phyloP scores from a whole-genome alignment of 352 stramenopile species.

The Blastocystis sp. region DNA sequence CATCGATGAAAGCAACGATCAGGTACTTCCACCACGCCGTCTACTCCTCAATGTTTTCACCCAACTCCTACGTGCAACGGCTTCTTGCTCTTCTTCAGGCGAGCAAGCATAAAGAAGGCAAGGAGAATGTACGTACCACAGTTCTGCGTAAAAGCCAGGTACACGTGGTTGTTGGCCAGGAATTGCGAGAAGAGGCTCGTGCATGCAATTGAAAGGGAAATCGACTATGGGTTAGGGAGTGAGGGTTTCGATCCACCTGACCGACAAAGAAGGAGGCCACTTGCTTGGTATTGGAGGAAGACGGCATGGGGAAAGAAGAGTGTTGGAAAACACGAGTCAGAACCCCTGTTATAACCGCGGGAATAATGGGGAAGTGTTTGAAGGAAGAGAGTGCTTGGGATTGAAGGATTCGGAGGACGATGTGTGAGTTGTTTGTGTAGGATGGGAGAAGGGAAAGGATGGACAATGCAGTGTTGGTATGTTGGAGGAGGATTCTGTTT shows the following conservation, averaged over 20 bases:
- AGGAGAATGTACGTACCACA: constrained; percentile 47
- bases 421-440: no score
- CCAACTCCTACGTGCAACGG: background rate
- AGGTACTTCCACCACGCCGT: constrained; percentile 68
- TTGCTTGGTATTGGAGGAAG: constrained; percentile 1
- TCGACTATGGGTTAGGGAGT: background rate
- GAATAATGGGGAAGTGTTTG: no score
- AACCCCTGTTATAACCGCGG: no score
- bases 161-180: constrained; percentile 27
- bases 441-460: no score
- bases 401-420: no score
- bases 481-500: no score
- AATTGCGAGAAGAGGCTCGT: constrained; percentile 56
- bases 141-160: constrained; percentile 44
- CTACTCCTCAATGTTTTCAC: background rate
- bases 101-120: constrained; percentile 22
- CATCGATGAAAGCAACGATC: constrained; percentile 67
- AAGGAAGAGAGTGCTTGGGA: no score
- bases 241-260: background rate
- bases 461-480: no score
- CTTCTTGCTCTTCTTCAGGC: constrained; percentile 5
- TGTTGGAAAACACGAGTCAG: no score
- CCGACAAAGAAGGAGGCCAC: constrained; percentile 36
- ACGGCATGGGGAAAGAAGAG: background rate
- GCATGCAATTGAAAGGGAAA: constrained; percentile 39